Conservation (phyloP, 1,284 basidiomycete species). For the Sporisorium sorghi region DNA sequence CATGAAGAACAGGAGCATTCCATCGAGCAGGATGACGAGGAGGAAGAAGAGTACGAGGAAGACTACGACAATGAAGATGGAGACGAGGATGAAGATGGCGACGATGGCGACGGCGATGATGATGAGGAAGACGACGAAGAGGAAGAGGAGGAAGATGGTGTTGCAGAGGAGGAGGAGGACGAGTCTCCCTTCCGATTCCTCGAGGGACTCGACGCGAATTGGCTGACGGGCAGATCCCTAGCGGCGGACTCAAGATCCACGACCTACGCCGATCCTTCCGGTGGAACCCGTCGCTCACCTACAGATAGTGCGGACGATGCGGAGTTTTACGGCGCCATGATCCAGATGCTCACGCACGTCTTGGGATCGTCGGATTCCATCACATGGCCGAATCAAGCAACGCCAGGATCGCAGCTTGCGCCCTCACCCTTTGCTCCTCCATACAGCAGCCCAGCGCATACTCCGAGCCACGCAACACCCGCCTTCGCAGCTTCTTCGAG, state of each 20-base stretch:
- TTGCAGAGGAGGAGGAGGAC: constrained; percentile 40
- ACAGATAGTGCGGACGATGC: constrained; percentile 31
- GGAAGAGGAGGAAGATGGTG: constrained; percentile 19
- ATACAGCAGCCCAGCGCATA: constrained; percentile 43
- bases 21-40: constrained; percentile 6
- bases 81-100: constrained; percentile 15
- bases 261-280: neutral
- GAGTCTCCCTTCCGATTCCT: constrained; percentile 44
- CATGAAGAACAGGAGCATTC: neutral
- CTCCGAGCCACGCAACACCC: constrained; percentile 15
- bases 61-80: constrained; percentile 21
- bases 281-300: constrained; percentile 5
- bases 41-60: constrained; percentile 10
- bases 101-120: constrained; percentile 17
- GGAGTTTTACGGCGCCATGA: constrained; percentile 59
- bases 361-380: constrained; percentile 54
- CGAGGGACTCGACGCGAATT: constrained; percentile 33
- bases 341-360: constrained; percentile 62
- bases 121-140: constrained; percentile 19
- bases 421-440: constrained; percentile 36
- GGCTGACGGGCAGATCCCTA: constrained; percentile 15
- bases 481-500: constrained; percentile 1
- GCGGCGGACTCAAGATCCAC: constrained; percentile 5
- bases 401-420: constrained; percentile 40
- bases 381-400: constrained; percentile 43